Evolutionary conservation across 495 filamentous ascomycete species (phyloP).

Genomic region (Annulohypoxylon nitens): DNA sequence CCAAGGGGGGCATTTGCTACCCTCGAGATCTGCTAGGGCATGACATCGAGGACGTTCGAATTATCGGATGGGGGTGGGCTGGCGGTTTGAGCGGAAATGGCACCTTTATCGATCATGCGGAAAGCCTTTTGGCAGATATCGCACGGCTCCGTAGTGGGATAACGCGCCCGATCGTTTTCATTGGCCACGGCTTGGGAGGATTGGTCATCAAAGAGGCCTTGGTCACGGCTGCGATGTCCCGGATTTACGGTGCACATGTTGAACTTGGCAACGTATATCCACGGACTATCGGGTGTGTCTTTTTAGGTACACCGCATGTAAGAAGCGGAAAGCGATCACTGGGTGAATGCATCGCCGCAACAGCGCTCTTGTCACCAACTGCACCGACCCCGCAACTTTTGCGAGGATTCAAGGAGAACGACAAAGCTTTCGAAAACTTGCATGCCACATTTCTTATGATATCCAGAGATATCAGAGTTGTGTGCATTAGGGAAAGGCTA

Average conservation of each 20-base stretch:
- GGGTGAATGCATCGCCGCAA: constrained; percentile 49
- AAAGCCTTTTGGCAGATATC: constrained; percentile 46
- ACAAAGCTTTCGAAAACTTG: constrained; percentile 43
- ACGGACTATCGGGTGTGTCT: constrained; percentile 54
- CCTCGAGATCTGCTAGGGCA: constrained; percentile 51
- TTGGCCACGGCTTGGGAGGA: constrained; percentile 56
- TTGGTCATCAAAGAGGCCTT: constrained; percentile 55
- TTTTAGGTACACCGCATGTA: constrained; percentile 58
- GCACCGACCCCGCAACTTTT: constrained; percentile 38
- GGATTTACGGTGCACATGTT: constrained; percentile 51
- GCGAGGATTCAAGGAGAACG: constrained; percentile 39
- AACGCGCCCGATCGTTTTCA: constrained; percentile 55
- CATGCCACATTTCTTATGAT: constrained; percentile 49
- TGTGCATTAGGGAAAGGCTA: constrained; percentile 49
- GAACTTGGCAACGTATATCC: constrained; percentile 52
- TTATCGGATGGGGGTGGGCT: constrained; percentile 53
- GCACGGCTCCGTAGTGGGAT: constrained; percentile 40
- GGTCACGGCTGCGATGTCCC: constrained; percentile 49
- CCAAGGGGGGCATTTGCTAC: constrained; percentile 50
- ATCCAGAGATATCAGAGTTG: constrained; percentile 51
- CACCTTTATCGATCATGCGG: constrained; percentile 49
- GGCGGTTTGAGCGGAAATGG: constrained; percentile 33
- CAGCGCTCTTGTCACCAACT: constrained; percentile 43
- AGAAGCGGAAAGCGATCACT: constrained; percentile 48
- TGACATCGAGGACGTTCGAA: constrained; percentile 45